Base-by-base conservation (phyloP, 257 asterid genomes). In the Agastache rugosa region DNA sequence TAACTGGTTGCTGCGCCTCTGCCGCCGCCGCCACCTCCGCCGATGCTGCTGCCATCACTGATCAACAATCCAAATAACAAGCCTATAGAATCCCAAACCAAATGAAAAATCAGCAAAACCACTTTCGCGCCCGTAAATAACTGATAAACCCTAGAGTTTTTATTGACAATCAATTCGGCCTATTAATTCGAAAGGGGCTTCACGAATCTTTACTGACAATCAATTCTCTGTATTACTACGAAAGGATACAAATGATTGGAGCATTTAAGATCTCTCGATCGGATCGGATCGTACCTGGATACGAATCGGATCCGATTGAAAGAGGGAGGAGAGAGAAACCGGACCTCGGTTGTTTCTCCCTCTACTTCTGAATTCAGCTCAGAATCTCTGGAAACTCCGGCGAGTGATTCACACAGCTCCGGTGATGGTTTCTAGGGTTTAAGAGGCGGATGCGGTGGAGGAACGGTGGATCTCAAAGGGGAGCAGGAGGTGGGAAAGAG, bases 401-500 rank as follows among this genome's bases (percentile, higher is more conserved):
- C 27, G 73, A 51, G 29, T 50, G 37, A 65, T 35, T 10, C n/a
- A 61, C 69, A 70, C 58, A 56, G 78, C 72, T 70, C 80, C 83
- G 73, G 83, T 23, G 63, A 80, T 61, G 77, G 75, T 67, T 78
- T 69, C 86, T 87, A 87, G 92, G 92, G 90, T 83, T 85, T 83
- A 70, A 77, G 80, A 67, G 74, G 82, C 61, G 83, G 60, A 67
- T 20, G 53, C 20, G 79, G 69, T 59, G 71, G 76, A 62, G 75
- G 62, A 60, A 70, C 67, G 73, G 77, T 76, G 82, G 79, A 80
- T 66, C 78, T 72, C 73, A 67, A 41, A 72, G 47, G 59, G 68
- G 42, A 15, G 54, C 64, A 75, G 31, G 78, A 55, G n/a, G 64
- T 51, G 55, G 54, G 79, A 54, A 63, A 54, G 22, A 55, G 76